These are phyloP conservation scores for Penicillium salamii DNA, from an alignment of 495 filamentous ascomycete species.

Conservation along the genomic window DNA sequence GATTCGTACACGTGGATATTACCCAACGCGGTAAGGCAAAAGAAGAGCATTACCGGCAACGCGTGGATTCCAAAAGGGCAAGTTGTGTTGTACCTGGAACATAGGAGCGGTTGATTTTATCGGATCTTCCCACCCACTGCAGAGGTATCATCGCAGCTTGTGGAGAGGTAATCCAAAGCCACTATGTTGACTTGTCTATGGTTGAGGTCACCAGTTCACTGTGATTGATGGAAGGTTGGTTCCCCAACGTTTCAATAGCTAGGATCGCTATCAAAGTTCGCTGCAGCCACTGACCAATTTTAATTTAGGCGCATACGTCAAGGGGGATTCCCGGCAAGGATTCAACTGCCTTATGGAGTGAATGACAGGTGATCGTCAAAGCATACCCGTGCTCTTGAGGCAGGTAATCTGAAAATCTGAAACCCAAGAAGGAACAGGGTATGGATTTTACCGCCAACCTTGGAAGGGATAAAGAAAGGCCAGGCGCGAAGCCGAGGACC, in stretches of 20 bases:
- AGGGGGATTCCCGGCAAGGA: neutral
- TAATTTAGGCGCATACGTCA: neutral
- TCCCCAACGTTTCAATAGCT: neutral
- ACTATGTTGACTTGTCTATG: neutral
- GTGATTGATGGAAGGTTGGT: neutral
- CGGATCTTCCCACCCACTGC: neutral
- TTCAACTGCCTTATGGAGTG: neutral
- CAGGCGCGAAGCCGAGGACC: neutral
- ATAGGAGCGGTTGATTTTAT: neutral
- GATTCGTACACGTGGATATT: neutral
- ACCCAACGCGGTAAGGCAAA: neutral
- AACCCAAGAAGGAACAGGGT: neutral
- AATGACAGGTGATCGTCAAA: neutral
- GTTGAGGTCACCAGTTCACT: neutral
- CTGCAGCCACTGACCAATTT: neutral
- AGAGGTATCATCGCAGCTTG: neutral
- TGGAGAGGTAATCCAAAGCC: neutral
- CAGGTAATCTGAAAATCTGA: too few relatives aligned
- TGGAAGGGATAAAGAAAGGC: neutral
- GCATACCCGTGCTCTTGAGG: neutral
- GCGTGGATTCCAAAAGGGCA: neutral
- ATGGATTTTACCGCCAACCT: constrained; percentile 13
- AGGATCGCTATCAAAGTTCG: too few relatives aligned
- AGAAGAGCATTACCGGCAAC: neutral
- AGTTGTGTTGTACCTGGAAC: neutral